Conservation (phyloP, 148 eudicot species). For the Chenopodium berlandieri region DNA sequence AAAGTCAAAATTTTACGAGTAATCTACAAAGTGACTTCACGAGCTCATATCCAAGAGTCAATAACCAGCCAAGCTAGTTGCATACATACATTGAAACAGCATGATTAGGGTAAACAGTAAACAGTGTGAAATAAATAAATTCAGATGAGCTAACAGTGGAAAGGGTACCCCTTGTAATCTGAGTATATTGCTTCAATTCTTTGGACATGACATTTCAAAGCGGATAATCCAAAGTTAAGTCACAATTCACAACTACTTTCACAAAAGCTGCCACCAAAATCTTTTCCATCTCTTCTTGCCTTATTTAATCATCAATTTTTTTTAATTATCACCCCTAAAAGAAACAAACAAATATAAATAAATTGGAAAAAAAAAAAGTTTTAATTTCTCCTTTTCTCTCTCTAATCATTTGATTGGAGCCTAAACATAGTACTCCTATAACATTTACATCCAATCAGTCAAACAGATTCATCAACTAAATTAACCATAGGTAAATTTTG, state of each 20-base stretch:
- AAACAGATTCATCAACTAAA: conserved; percentile 7
- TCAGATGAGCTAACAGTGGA: neutral
- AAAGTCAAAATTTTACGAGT: no score
- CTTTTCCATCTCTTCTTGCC: conserved; percentile 35
- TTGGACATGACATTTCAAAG: conserved; percentile 31
- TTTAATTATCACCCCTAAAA: neutral
- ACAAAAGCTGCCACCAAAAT: conserved; percentile 36
- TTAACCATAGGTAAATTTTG: conserved; percentile 21
- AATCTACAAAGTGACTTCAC: neutral
- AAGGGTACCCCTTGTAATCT: neutral
- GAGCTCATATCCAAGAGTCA: neutral
- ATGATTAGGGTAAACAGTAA: conserved; percentile 8
- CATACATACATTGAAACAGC: neutral
- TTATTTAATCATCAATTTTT: neutral
- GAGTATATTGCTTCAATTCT: neutral
- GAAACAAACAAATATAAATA: neutral
- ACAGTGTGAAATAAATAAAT: neutral
- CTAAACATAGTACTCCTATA: conserved; percentile 24
- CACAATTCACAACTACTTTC: conserved; percentile 15
- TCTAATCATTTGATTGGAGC: conserved; percentile 39
- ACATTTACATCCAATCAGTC: conserved; percentile 12
- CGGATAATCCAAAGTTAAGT: conserved; percentile 27
- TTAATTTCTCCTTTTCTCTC: conserved; percentile 5
- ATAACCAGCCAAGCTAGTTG: neutral
- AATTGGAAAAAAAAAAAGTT: no score